phyloP scores from a whole-genome alignment of 306 rosid genomes.

The Begonia peltatifolia region DNA sequence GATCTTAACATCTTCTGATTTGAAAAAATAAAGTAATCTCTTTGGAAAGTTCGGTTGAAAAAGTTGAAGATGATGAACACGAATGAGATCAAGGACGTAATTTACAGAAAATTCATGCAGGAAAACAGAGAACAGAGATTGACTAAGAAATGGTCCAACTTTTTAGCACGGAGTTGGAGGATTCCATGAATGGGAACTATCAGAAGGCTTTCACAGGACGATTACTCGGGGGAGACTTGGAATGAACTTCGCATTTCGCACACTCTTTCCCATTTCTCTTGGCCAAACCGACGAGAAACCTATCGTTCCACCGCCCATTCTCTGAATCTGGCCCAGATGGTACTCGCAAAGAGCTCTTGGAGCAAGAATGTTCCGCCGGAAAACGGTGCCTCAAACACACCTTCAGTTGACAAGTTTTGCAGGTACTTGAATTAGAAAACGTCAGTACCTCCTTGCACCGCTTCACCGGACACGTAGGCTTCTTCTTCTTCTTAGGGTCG shows the following conservation, averaged over 20 bases:
- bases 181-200: too few relatives aligned
- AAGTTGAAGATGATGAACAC: too few relatives aligned
- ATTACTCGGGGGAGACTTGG: conserved; percentile 29
- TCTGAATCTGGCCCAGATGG: neutral
- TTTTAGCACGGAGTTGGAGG: too few relatives aligned
- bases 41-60: too few relatives aligned
- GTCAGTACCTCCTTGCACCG: conserved; percentile 67
- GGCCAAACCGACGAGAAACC: conserved; percentile 42
- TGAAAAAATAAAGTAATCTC: too few relatives aligned
- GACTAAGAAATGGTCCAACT: too few relatives aligned
- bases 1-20: too few relatives aligned
- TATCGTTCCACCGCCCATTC: conserved; percentile 29
- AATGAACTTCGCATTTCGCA: conserved; percentile 18
- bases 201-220: conserved; percentile 43
- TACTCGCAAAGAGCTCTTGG: neutral
- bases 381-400: conserved; percentile 83
- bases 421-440: conserved; percentile 51
- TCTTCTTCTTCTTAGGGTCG: conserved; percentile 66
- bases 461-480: conserved; percentile 52
- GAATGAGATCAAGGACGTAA: too few relatives aligned
- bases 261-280: conserved; percentile 47
- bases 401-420: conserved; percentile 58
- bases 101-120: too few relatives aligned
- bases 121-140: too few relatives aligned
- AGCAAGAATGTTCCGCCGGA: conserved; percentile 65